These are phyloP conservation scores for Malania oleifera DNA, from an alignment of 164 flowering plant genomes.

Conservation along the genomic window DNA sequence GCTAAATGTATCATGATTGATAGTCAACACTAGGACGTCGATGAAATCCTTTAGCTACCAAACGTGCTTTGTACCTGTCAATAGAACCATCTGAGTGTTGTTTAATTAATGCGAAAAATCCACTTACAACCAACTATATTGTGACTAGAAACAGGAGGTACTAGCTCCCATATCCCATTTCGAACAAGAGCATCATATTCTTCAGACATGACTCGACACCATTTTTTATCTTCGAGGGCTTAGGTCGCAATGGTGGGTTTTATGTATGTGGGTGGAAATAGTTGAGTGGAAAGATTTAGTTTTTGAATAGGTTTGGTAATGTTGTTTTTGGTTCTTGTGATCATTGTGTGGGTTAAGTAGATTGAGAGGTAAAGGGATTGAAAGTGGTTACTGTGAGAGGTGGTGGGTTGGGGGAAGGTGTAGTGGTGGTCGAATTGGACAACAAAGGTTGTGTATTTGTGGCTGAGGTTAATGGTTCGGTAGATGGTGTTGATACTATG, in stretches of 20 bases:
- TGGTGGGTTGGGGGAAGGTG: neutral
- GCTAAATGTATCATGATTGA: too few relatives aligned
- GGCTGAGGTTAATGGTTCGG: neutral
- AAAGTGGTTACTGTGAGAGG: neutral
- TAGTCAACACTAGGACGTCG: too few relatives aligned
- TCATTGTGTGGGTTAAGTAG: neutral
- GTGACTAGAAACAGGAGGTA: neutral
- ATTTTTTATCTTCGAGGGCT: slow-evolving; percentile 10
- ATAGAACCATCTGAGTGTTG: slow-evolving; percentile 1
- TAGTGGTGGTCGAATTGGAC: neutral
- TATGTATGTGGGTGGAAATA: neutral
- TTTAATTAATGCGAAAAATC: slow-evolving; percentile 11
- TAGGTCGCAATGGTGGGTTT: slow-evolving; percentile 5
- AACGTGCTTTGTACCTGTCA: neutral
- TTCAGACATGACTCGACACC: slow-evolving; percentile 10
- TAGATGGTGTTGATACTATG: neutral
- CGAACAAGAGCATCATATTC: slow-evolving; percentile 14
- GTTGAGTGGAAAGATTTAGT: neutral
- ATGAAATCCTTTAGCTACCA: too few relatives aligned
- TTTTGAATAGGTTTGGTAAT: neutral
- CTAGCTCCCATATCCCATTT: slow-evolving; percentile 7
- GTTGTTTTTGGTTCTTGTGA: slow-evolving; percentile 2
- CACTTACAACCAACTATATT: slow-evolving; percentile 12
- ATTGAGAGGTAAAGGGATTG: neutral
- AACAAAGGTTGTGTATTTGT: neutral